A percentile compares a stretch with the other conserved stretches of the same genome.
Evolutionary conservation across 139 green algal species (phyloP).

Genomic region (Tetratostichococcus sp.): DNA sequence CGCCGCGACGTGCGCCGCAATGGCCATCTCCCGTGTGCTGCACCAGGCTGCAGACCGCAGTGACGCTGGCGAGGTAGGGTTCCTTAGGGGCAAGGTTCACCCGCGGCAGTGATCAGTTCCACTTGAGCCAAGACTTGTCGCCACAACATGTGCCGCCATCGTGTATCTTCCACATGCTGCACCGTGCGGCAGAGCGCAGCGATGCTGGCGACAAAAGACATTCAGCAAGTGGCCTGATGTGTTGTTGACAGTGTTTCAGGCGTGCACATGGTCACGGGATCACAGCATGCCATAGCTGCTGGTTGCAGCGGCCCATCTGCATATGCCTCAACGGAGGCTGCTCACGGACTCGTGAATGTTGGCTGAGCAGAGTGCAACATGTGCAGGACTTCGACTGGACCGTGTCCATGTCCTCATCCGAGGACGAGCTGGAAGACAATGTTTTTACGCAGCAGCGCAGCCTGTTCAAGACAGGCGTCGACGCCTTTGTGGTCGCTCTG

Average conservation of each 20-base stretch:
- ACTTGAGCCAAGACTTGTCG: too few species aligned
- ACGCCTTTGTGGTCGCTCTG: background rate
- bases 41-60: slow-evolving; percentile 9
- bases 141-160: background rate
- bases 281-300: too few species aligned
- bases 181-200: too few species aligned
- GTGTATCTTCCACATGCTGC: slow-evolving; percentile 2
- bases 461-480: background rate
- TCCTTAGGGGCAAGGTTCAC: background rate
- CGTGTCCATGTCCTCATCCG: background rate
- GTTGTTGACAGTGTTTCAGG: too few species aligned
- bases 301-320: too few species aligned
- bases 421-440: background rate
- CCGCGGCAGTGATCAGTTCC: too few species aligned
- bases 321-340: too few species aligned
- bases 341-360: too few species aligned
- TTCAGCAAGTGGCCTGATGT: too few species aligned
- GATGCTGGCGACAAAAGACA: too few species aligned
- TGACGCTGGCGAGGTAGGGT: slow-evolving; percentile 20
- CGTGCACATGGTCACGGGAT: too few species aligned
- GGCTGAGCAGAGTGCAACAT: too few species aligned
- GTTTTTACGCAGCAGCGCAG: background rate
- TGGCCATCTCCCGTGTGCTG: slow-evolving; percentile 8
- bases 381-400: background rate
- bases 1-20: background rate